Evolutionary conservation across 805 yeast genomes (phyloP), one percentile per base, ranked within the genome.

Genomic region (Kazachstania taianensis): DNA sequence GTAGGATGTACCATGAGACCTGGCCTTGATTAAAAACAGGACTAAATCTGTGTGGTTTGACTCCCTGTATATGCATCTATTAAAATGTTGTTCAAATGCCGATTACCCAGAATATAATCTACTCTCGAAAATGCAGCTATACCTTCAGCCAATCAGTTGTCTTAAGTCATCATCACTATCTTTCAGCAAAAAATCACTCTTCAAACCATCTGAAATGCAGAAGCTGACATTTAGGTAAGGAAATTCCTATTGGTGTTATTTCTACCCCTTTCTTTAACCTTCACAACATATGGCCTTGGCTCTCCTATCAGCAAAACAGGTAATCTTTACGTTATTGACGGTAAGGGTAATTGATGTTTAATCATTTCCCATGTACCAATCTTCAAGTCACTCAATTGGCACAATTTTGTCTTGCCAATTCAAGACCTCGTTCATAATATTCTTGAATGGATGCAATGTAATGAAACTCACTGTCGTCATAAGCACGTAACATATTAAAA

Each of bases 21-120:
- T 72, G 77, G 0, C 97, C 98, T 50, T 86, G 96, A 55, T 92
- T 98, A 62, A 92, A 92, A 0, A 96, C 94, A 30, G 89, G 87
- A 0, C 99, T 13, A 92, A 62, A 57, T 92, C 99, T 45, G 94
- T 94, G 54, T 94, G 98, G 18, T 92, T 78, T 0, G 96, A 94
- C 48, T 87, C 96, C 97, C 97, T 0, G 83, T 70, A n/a, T 55
- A 50, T 32, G 67, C 66, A 55, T 92, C 96, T n/a, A 92, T 52
- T 32, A 92, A 58, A 27, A 92, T 79, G 54, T 92, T 92, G 55
- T 86, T 86, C 53, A 94, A 74, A 57, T 92, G 99, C 20, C 99
- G 66, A 55, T 92, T 98, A 5, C 99, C 99, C 5, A 92, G 62
- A 10, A 92, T 66, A 55, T 83, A 70, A 0, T 98, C 98, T 16